These are phyloP conservation scores for Areca catechu DNA, from an alignment of 176 grass and related monocot species.

Conservation along the genomic window DNA sequence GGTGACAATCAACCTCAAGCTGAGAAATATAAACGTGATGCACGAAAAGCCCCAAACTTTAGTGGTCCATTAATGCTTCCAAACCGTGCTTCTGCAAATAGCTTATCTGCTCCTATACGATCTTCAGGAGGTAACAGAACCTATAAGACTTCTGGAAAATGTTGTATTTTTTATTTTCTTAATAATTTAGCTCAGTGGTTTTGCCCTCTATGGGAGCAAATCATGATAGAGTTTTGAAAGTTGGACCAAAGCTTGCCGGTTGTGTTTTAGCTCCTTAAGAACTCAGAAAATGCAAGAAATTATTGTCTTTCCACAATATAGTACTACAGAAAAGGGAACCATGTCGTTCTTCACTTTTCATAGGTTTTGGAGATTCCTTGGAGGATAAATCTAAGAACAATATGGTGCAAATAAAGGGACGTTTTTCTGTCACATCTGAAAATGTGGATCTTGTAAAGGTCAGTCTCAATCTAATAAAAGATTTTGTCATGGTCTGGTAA, in stretches of 20 bases:
- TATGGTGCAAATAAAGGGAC: conserved; percentile 95
- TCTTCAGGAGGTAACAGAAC: conserved; percentile 66
- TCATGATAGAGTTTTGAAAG: too few relatives aligned
- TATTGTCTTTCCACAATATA: too few relatives aligned
- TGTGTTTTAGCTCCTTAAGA: too few relatives aligned
- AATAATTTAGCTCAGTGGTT: too few relatives aligned
- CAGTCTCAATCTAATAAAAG: conserved; percentile 16
- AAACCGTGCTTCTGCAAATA: conserved; percentile 98
- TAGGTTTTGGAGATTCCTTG: conserved; percentile 87
- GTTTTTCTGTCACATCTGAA: conserved; percentile 99
- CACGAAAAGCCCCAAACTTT: conserved; percentile 62
- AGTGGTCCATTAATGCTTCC: conserved; percentile 92
- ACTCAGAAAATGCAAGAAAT: too few relatives aligned
- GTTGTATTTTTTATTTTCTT: too few relatives aligned
- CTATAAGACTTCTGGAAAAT: not conserved
- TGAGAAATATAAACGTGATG: conserved; percentile 64
- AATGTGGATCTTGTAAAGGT: conserved; percentile 98
- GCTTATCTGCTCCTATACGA: conserved; percentile 89
- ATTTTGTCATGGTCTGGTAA: conserved; percentile 4
- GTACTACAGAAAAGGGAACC: not conserved
- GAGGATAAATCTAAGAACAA: conserved; percentile 83
- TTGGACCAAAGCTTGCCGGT: too few relatives aligned
- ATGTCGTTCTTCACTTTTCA: conserved; percentile 22
- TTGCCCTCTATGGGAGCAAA: too few relatives aligned
- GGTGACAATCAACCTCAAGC: conserved; percentile 26